Conservation (phyloP, 331 rosid genomes). For the Malus hybrid region DNA sequence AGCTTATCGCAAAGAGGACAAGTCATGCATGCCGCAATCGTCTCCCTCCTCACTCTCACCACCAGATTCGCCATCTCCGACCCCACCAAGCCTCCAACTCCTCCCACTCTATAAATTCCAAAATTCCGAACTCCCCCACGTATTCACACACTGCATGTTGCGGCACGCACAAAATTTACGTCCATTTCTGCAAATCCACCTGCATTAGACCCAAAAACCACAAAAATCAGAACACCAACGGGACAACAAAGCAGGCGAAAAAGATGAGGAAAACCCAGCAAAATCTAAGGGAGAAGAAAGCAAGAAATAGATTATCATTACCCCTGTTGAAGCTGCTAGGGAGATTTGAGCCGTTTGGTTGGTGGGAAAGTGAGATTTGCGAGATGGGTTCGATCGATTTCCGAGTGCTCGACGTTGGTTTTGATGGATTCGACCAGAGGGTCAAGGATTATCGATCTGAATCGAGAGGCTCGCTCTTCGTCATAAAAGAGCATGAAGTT, state of each 20-base stretch:
- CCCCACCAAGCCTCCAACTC: slow-evolving; percentile 3
- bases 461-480: slow-evolving; percentile 55
- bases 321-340: not conserved
- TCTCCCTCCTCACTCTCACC: slow-evolving; percentile 51
- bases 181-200: slow-evolving; percentile 38
- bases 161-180: slow-evolving; percentile 42
- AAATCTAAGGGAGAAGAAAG: slow-evolving; percentile 9
- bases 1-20: slow-evolving; percentile 76
- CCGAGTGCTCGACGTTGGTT: slow-evolving; percentile 56
- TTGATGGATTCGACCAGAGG: slow-evolving; percentile 35
- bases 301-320: not conserved
- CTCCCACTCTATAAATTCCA: not conserved
- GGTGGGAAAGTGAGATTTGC: slow-evolving; percentile 14
- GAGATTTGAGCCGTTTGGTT: not conserved
- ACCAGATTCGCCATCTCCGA: slow-evolving; percentile 69
- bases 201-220: slow-evolving; percentile 31
- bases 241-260: slow-evolving; percentile 5
- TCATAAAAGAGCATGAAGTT: slow-evolving; percentile 54
- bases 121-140: slow-evolving; percentile 30
- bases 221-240: slow-evolving; percentile 1
- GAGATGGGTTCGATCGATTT: slow-evolving; percentile 49
- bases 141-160: slow-evolving; percentile 65
- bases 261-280: not conserved
- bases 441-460: slow-evolving; percentile 55
- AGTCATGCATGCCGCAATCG: slow-evolving; percentile 84